A percentile compares a stretch with the other conserved stretches of the same genome.
phyloP scores from a whole-genome alignment of 164 flowering plant species.

The Macadamia tetraphylla region DNA sequence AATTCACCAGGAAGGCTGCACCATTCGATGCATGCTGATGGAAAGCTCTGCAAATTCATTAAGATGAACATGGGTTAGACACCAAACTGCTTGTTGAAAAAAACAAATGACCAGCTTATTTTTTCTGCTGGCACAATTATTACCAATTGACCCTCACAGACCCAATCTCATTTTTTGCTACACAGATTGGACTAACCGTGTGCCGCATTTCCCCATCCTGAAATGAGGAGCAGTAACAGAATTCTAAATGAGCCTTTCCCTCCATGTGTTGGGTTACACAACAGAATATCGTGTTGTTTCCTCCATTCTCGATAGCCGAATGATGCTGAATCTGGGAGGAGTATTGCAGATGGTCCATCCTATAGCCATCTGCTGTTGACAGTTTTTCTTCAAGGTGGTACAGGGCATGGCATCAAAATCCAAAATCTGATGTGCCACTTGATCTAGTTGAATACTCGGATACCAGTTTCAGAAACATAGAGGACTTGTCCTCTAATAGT shows the following conservation, averaged over 20 bases:
- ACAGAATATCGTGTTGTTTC: not conserved
- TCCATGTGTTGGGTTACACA: not conserved
- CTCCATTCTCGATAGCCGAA: not conserved
- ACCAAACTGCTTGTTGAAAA: not conserved
- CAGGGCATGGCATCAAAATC: slow-evolving; percentile 6
- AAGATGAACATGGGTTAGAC: not conserved
- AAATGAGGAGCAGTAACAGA: not conserved
- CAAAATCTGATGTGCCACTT: slow-evolving; percentile 68
- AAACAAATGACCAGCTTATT: not conserved
- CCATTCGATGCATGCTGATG: not conserved
- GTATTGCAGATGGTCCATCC: not conserved
- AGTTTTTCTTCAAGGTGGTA: not conserved
- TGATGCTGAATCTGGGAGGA: not conserved
- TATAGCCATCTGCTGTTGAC: not conserved
- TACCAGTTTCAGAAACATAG: slow-evolving; percentile 88
- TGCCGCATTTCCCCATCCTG: not conserved
- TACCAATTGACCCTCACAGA: not conserved
- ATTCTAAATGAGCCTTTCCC: not conserved
- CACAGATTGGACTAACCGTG: not conserved
- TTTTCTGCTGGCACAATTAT: not conserved
- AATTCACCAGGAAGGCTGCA: not conserved
- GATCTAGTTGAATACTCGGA: slow-evolving; percentile 87
- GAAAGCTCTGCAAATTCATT: not conserved
- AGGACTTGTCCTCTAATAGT: slow-evolving; percentile 75
- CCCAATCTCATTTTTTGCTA: not conserved